phyloP scores from a whole-genome alignment of 2,329 filamentous ascomycete species.

The Tetracladium maxilliforme region DNA sequence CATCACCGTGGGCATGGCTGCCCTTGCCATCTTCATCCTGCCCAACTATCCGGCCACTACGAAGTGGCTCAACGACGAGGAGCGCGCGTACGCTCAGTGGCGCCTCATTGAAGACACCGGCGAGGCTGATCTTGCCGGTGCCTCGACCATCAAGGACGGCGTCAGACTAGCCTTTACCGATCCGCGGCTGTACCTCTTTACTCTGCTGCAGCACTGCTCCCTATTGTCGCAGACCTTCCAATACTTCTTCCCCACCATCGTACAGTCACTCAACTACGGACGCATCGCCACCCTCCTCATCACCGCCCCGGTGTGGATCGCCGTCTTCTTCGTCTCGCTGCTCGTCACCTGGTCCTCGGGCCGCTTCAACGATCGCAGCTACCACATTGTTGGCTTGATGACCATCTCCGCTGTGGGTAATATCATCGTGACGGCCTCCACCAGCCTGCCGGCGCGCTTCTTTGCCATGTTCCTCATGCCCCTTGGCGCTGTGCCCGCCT shows the following conservation, averaged over 20 bases:
- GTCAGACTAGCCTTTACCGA: conserved; percentile 31
- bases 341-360: conserved; percentile 38
- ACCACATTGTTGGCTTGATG: conserved; percentile 39
- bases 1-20: conserved; percentile 6
- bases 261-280: conserved; percentile 42
- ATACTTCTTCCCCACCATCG: conserved; percentile 52
- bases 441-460: conserved; percentile 34
- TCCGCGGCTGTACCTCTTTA: conserved; percentile 32
- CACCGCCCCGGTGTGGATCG: conserved; percentile 43
- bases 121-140: conserved; percentile 23
- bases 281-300: conserved; percentile 37
- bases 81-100: conserved; percentile 37
- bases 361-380: conserved; percentile 34
- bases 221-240: conserved; percentile 41
- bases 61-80: conserved; percentile 32
- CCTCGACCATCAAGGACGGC: conserved; percentile 24
- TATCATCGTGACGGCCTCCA: conserved; percentile 35
- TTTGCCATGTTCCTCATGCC: conserved; percentile 50
- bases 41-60: conserved; percentile 39
- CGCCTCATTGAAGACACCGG: conserved; percentile 31
- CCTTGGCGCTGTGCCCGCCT: conserved; percentile 33
- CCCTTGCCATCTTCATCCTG: conserved; percentile 16
- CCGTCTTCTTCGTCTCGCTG: conserved; percentile 35
- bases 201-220: conserved; percentile 36
- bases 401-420: conserved; percentile 35